phyloP scores from a whole-genome alignment of 257 asterid genomes.

The Echium plantagineum region DNA sequence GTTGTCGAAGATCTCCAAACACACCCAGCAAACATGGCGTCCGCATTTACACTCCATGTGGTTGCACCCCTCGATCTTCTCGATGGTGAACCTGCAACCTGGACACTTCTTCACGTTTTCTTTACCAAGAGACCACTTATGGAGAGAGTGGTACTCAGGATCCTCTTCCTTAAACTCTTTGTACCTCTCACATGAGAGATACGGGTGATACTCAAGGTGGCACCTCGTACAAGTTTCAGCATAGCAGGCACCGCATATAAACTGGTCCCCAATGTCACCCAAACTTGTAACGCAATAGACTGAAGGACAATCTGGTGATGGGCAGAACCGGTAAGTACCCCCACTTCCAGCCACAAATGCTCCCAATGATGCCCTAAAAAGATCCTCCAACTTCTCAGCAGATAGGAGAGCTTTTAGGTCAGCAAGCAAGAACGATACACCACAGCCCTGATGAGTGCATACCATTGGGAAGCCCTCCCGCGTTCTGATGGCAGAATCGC shows the following conservation, averaged over 20 bases:
- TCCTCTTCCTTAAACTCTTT: slow-evolving; percentile 45
- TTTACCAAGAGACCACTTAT: slow-evolving; percentile 70
- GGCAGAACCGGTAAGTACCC: slow-evolving; percentile 66
- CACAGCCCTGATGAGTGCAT: slow-evolving; percentile 46
- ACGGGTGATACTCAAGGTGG: slow-evolving; percentile 77
- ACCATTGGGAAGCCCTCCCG: slow-evolving; percentile 53
- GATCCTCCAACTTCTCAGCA: slow-evolving; percentile 61
- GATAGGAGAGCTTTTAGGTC: slow-evolving; percentile 53
- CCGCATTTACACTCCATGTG: slow-evolving; percentile 80
- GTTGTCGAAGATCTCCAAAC: slow-evolving; percentile 41
- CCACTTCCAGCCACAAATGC: slow-evolving; percentile 60
- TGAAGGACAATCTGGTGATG: slow-evolving; percentile 91
- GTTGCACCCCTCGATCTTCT: slow-evolving; percentile 93
- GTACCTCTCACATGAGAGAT: slow-evolving; percentile 58
- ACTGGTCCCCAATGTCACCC: slow-evolving; percentile 18
- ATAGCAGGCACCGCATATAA: slow-evolving; percentile 62
- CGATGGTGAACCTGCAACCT: slow-evolving; percentile 52
- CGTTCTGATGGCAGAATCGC: slow-evolving; percentile 53
- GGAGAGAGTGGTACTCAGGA: slow-evolving; percentile 57
- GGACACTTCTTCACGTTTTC: slow-evolving; percentile 78
- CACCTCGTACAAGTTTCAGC: slow-evolving; percentile 78
- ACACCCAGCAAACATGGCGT: slow-evolving; percentile 77
- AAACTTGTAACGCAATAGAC: slow-evolving; percentile 45
- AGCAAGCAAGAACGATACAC: slow-evolving; percentile 35
- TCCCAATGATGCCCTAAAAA: slow-evolving; percentile 63